Percentiles rank a stretch among this genome's conserved stretches.
These are phyloP conservation scores for Penicillium sp. DNA, from an alignment of 2,329 filamentous ascomycete species.

Conservation along the genomic window DNA sequence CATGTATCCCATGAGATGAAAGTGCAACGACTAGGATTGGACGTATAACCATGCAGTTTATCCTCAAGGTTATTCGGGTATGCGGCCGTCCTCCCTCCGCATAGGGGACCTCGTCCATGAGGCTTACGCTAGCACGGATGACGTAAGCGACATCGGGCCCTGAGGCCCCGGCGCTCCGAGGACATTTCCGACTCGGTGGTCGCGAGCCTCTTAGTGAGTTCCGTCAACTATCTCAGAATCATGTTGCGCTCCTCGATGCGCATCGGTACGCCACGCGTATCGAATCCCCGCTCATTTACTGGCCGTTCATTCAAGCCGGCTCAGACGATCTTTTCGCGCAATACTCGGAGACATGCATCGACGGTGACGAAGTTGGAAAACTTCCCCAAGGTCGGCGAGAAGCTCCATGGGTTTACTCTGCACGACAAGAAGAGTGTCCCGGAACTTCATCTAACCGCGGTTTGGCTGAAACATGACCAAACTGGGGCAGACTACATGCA, in stretches of 20 bases:
- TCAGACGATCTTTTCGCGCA: constrained; percentile 15
- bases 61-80: neutral
- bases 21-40: neutral
- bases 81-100: neutral
- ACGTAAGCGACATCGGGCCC: constrained; percentile 7
- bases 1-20: too few relatives aligned
- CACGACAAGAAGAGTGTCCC: constrained; percentile 86
- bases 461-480: constrained; percentile 89
- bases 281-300: constrained; percentile 19
- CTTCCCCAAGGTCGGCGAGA: constrained; percentile 75
- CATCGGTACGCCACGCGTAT: constrained; percentile 25
- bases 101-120: neutral
- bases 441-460: constrained; percentile 85
- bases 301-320: constrained; percentile 20
- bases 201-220: neutral
- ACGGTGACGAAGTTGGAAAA: constrained; percentile 72
- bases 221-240: constrained; percentile 8
- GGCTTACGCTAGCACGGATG: constrained; percentile 10
- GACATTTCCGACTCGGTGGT: constrained; percentile 10
- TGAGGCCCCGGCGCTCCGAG: neutral
- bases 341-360: constrained; percentile 35
- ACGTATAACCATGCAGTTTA: neutral
- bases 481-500: constrained; percentile 95
- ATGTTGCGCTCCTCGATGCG: constrained; percentile 36
- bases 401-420: constrained; percentile 90